A percentile compares a stretch with the other conserved stretches of the same genome.
Conservation (phyloP, 306 rosid species). For the Prosopis cineraria region DNA sequence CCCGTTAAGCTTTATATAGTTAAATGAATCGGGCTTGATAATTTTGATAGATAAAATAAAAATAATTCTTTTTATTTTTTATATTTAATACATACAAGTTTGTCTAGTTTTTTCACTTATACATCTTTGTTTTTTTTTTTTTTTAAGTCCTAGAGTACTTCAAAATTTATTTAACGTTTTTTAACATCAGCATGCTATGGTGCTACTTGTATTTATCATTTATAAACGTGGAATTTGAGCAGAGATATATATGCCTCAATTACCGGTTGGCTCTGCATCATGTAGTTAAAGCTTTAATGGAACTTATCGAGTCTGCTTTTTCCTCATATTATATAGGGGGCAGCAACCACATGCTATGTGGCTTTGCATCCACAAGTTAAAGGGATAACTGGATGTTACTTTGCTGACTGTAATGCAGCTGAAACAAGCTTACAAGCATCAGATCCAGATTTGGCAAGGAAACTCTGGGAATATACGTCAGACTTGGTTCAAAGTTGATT, state of each 20-base stretch:
- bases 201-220: not conserved
- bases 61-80: not conserved
- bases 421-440: constrained; percentile 55
- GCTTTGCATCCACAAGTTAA: constrained; percentile 61
- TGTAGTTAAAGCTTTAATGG: not conserved
- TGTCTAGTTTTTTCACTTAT: not conserved
- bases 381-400: constrained; percentile 53
- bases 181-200: not conserved
- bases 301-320: not conserved
- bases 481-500: constrained; percentile 36
- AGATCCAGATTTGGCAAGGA: constrained; percentile 53
- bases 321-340: constrained; percentile 49
- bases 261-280: not conserved
- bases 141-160: not conserved
- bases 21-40: not conserved
- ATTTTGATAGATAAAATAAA: not conserved
- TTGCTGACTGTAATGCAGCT: constrained; percentile 47
- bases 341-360: constrained; percentile 66
- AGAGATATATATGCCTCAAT: no score
- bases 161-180: not conserved
- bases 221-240: not conserved
- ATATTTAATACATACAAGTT: not conserved
- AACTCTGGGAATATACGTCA: constrained; percentile 61
- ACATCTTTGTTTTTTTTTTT: no score
- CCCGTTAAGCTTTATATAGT: not conserved